These are phyloP conservation scores for Fusarium sp. DNA, from an alignment of 2,329 filamentous ascomycete genomes.

Conservation along the genomic window DNA sequence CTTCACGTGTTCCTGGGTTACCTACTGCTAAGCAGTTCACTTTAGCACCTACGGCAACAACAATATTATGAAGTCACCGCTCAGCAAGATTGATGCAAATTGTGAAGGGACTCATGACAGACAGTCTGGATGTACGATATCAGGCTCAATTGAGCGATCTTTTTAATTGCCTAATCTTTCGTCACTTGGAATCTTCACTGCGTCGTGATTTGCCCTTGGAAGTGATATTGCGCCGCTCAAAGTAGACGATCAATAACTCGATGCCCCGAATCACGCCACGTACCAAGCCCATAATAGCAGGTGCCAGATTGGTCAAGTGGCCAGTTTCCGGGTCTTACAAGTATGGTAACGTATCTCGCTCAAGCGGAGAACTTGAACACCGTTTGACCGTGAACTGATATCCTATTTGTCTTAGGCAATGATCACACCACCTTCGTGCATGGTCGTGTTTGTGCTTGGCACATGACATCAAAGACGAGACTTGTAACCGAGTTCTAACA, in stretches of 20 bases:
- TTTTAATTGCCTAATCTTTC: neutral
- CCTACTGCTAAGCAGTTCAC: neutral
- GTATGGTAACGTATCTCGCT: neutral
- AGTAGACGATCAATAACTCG: neutral
- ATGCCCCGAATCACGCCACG: neutral
- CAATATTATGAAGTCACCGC: neutral
- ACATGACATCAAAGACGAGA: neutral
- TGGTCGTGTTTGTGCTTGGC: neutral
- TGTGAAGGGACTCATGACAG: neutral
- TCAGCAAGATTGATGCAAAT: neutral
- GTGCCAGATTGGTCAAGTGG: neutral
- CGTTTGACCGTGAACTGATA: neutral
- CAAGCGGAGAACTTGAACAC: neutral
- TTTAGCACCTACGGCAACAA: neutral
- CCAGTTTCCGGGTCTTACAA: neutral
- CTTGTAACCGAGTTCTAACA: neutral
- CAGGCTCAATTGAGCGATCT: neutral
- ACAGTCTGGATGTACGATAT: neutral
- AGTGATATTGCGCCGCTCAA: neutral
- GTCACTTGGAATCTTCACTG: neutral
- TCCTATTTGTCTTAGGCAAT: neutral
- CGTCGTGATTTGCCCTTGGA: no score
- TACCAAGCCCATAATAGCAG: neutral
- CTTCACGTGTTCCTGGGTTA: neutral
- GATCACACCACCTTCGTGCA: neutral